Evolutionary conservation across 2,329 filamentous ascomycete species (phyloP), one percentile per base, ranked within the genome.

Genomic region (Apiospora marii): DNA sequence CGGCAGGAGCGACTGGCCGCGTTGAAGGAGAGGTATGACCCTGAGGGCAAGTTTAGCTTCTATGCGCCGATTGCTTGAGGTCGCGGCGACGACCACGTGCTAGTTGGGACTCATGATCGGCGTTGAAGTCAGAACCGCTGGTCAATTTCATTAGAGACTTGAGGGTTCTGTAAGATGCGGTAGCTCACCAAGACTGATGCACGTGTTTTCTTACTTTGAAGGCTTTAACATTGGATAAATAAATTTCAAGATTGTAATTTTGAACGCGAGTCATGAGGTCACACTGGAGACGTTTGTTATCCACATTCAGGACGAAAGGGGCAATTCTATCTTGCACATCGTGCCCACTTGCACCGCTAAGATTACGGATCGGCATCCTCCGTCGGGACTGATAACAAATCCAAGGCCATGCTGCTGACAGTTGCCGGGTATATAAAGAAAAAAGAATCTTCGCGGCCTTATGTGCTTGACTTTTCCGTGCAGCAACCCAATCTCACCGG

Each of bases 21-120:
- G 12, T 74, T 89, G 77, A 89, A 89, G 83, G 74, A 77, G 41
- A 83, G 84, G 74, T 88, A 87, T 73, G 87, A 89, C 72, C 86
- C 84, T 1, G 70, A 81, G 4, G 79, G 81, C 0, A 13, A n/a
- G 27, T 72, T 70, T 27, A 72, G 68, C 68, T 72, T 70, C 44
- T 72, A 72, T 30, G 68, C 68, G 8, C 71, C 71, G 2, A 72
- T 72, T 24, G 49, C 46, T 8, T 72, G 13, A 72, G 22, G 10
- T 30, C 8, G 1, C 13, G 1, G 6, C 0, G 13, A 24, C 13
- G 3, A 19, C 3, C 0, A 22, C 22, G 7, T 19, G 16, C 27
- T 13, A 7, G 4, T 16, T 30, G 51, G 12, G 4, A 1, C 3
- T 53, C 7, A 37, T 37, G 37, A 37, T 37, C 37, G 2, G 37